Base-by-base conservation (phyloP, 208 protist species). In the Wallacemonas sp. region DNA sequence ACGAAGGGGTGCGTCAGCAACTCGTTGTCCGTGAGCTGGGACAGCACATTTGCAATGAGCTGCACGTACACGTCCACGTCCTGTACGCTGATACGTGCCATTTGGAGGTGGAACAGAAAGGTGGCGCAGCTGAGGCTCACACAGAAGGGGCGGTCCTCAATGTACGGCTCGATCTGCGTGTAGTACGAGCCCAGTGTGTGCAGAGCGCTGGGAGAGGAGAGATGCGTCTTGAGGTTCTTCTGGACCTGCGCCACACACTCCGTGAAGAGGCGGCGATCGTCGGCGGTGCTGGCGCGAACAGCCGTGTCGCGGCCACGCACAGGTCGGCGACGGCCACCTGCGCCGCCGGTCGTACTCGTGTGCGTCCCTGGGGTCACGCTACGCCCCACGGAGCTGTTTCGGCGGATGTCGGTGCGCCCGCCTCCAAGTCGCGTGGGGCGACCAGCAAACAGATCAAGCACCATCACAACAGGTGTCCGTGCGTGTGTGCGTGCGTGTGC, bases 61-160 rank as follows among this genome's bases (percentile, higher is more conserved):
- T 93, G 79, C 42, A 89, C 87, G 70, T 96, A 96, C 42, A 92
- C 34, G 44, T 94, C 85, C 26, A 93, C 83, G 65, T 96, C 91
- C 3, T 72, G 24, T 12, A 88, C 61, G 65, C 79, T 86, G 41
- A 96, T 87, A 55, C 85, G 87, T 39, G 91, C 73, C 91, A 96
- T 96, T 64, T 96, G 87, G 61, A 94, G 84, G 63, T 96, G 91
- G 57, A 93, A 96, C 17, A 96, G 77, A 66, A 96, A 96, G 10
- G 91, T 94, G 19, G 87, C 71, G 66, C 87, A 92, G 76, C 87
- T 94, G 36, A 96, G 81, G 22, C 74, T 84, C 15, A 96, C 91
- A 53, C 91, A 96, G 71, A 96, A 96, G 13, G 91, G 87, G 10
- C 78, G 71, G 21, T 71, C 84, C 38, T 94, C 85, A 37, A 96